Conservation (phyloP, 495 filamentous ascomycete genomes). For the Entonaema liquescens region DNA sequence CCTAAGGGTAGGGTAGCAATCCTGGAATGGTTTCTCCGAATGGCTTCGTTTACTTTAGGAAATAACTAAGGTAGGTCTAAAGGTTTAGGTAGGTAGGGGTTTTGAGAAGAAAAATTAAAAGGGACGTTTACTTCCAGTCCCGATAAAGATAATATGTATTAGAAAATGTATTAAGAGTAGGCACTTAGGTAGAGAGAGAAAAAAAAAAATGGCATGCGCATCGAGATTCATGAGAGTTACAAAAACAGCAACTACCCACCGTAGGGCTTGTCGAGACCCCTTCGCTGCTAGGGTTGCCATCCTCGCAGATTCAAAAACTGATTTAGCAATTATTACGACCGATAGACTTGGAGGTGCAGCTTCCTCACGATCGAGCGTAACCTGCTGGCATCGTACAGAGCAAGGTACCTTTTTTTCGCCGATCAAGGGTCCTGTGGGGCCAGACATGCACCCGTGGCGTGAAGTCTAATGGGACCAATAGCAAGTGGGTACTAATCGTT, state of each 20-base stretch:
- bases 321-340: slow-evolving; percentile 10
- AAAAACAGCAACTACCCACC: background rate
- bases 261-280: background rate
- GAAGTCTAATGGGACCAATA: background rate
- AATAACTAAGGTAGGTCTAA: no score
- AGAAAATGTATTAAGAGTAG: no score
- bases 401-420: slow-evolving; percentile 7
- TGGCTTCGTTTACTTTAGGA: background rate
- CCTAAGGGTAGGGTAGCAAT: background rate
- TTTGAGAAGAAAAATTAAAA: background rate
- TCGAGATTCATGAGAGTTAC: background rate
- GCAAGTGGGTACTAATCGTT: background rate
- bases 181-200: no score
- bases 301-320: background rate
- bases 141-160: background rate
- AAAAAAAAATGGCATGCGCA: background rate
- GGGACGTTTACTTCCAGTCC: background rate
- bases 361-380: slow-evolving; percentile 9
- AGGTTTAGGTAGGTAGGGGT: background rate
- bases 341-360: slow-evolving; percentile 8
- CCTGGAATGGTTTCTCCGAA: background rate
- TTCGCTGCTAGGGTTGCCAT: background rate
- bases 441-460: background rate
- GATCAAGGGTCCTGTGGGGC: slow-evolving; percentile 10
- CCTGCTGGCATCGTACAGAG: slow-evolving; percentile 13